phyloP scores from a whole-genome alignment of 371 early-diverging fungal species.

The Apophysomyces ossiformis region DNA sequence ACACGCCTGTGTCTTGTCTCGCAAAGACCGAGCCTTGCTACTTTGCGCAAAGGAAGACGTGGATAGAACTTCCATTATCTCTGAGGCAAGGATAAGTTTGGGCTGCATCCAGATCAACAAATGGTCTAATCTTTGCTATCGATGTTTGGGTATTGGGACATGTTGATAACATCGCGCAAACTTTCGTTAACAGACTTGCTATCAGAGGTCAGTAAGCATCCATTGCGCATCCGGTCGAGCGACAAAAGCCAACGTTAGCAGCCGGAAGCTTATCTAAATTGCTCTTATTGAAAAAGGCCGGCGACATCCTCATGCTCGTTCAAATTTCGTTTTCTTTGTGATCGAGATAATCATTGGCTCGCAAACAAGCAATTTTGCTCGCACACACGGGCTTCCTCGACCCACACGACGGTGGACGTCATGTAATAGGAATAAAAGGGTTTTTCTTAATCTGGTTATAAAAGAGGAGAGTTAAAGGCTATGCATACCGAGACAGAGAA shows the following conservation, averaged over 20 bases:
- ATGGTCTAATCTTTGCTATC: constrained; percentile 1
- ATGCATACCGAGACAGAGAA: no score
- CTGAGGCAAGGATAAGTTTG: not conserved
- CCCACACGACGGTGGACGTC: no score
- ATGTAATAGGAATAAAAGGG: no score
- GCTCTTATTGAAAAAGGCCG: constrained; percentile 11
- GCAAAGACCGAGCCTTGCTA: no score
- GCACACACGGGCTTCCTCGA: not conserved
- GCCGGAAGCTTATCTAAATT: not conserved
- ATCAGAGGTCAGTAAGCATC: not conserved
- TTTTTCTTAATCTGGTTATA: no score
- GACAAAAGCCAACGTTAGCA: not conserved
- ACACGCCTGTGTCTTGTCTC: no score
- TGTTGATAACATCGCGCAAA: constrained; percentile 2
- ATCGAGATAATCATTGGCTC: constrained; percentile 11
- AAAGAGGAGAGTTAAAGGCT: no score
- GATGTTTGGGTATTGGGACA: not conserved
- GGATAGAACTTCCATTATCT: constrained; percentile 8
- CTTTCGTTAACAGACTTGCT: constrained; percentile 5
- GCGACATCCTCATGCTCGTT: constrained; percentile 5
- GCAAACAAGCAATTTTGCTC: constrained; percentile 12
- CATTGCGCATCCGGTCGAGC: not conserved
- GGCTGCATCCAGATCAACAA: not conserved
- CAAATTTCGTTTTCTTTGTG: constrained; percentile 3
- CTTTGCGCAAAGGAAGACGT: not conserved